Percentiles rank a stretch among this genome's conserved stretches.
Evolutionary conservation across 768 basidiomycete genomes (phyloP).

Genomic region (Kwoniella dejecticola): DNA sequence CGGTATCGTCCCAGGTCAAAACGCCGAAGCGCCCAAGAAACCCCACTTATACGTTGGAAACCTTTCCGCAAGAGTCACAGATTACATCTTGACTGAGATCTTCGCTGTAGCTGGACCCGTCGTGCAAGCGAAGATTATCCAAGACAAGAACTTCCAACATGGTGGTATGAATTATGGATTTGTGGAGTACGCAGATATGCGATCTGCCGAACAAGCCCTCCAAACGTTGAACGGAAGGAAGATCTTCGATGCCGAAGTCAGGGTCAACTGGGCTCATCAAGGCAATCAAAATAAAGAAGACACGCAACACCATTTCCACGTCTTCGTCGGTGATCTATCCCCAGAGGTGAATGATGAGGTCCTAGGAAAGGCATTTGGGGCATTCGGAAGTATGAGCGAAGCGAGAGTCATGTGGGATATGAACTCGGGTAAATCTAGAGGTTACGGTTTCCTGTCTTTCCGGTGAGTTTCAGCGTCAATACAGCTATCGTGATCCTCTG

Average conservation of each 20-base stretch:
- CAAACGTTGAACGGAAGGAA: conserved; percentile 98
- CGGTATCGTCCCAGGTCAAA: conserved; percentile 18
- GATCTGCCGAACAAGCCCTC: conserved; percentile 96
- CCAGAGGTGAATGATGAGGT: conserved; percentile 99
- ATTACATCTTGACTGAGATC: conserved; percentile 94
- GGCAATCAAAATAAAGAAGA: conserved; percentile 98
- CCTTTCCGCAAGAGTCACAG: conserved; percentile 93
- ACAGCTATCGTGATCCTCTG: too few relatives aligned
- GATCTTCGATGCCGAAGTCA: conserved; percentile 99
- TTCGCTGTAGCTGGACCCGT: conserved; percentile 71
- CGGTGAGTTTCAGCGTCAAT: conserved; percentile 56
- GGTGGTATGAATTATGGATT: conserved; percentile 99
- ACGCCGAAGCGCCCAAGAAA: conserved; percentile 58
- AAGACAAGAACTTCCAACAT: conserved; percentile 98
- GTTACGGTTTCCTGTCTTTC: conserved; percentile 98
- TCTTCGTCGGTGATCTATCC: conserved; percentile 99
- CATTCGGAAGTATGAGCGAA: conserved; percentile 94
- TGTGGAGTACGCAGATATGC: conserved; percentile 99
- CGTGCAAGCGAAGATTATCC: conserved; percentile 99
- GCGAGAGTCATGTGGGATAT: conserved; percentile 99
- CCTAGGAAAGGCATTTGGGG: conserved; percentile 92
- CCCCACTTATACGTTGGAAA: conserved; percentile 99
- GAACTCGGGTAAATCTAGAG: conserved; percentile 98
- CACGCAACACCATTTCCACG: conserved; percentile 94
- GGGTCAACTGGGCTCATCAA: conserved; percentile 99